Evolutionary conservation across 2,329 filamentous ascomycete species (phyloP).

Genomic region (Aspergillus hiratsukae): DNA sequence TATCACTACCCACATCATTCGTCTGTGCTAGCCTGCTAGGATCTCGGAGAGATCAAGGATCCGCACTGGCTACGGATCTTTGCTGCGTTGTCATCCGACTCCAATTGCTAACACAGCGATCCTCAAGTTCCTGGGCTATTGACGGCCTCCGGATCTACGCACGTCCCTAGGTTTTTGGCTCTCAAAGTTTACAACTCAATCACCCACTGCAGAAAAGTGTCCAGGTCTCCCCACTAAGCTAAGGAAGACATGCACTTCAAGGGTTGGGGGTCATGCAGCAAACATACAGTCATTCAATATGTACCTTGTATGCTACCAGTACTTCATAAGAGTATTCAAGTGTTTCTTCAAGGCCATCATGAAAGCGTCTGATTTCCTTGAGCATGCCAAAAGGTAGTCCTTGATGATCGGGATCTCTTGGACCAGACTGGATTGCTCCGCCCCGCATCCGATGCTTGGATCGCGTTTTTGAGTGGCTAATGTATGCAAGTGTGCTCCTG

Average conservation of each 20-base stretch:
- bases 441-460: not conserved
- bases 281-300: not conserved
- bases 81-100: constrained; percentile 16
- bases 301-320: not conserved
- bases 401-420: not conserved
- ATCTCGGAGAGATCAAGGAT: constrained; percentile 7
- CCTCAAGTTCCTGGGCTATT: not conserved
- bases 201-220: not conserved
- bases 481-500: not conserved
- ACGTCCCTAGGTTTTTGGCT: not conserved
- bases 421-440: not conserved
- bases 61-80: constrained; percentile 8
- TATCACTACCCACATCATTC: not conserved
- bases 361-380: not conserved
- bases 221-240: not conserved
- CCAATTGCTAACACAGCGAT: constrained; percentile 9
- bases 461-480: not conserved
- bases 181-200: not conserved
- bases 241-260: not conserved
- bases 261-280: not conserved
- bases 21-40: not conserved
- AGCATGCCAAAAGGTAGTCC: not conserved
- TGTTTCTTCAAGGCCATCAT: too few relatives aligned
- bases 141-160: not conserved
- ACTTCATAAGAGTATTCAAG: not conserved